Evolutionary conservation across 257 asterid species (phyloP), one percentile per base, ranked within the genome.

Genomic region (Cordia subcordata): DNA sequence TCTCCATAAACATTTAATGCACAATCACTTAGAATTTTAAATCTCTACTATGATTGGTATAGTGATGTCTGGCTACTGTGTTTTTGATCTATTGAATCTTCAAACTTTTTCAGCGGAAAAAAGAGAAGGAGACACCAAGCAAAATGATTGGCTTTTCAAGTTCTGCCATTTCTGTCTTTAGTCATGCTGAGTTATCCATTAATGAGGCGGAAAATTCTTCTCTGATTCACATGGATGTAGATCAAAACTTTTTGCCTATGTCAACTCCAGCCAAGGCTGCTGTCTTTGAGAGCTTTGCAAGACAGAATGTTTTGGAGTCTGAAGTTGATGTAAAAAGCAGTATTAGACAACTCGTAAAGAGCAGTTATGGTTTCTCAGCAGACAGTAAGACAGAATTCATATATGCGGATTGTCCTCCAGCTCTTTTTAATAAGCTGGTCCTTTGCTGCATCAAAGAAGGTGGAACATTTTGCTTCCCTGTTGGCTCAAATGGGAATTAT

Each of bases 211-310:
- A 81, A 50, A 82, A 76, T 63, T 73, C 83, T 42, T 42, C 47
- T 57, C 60, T 86, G 72, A 78, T 89, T 56, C 97, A 83, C 72
- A 93, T 93, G 97, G 97, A 89, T 59, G 85, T 86, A 6, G 99
- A 93, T 71, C 92, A 89, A 72, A 81, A 94, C 85, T 93, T 93
- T 73, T 74, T 93, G 78, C 97, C 97, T 17, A 76, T 93, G 58
- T 79, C 95, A 62, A 78, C 77, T 57, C 90, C 86, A 32, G 96
- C 89, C 44, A 93, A 85, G 83, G 94, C 92, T 66, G 92, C 97
- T 66, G 80, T 93, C 72, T 89, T 93, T 32, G 97, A 86, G 85
- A 93, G 99, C 71, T 93, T 93, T 70, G 94, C 94, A 16, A 83
- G 99, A 78, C 99, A 89, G 69, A 93, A 86, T 68, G 75, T 84